These are phyloP conservation scores for Heterobasidion irregulare DNA, from an alignment of 1,284 basidiomycete species.

Conservation along the genomic window DNA sequence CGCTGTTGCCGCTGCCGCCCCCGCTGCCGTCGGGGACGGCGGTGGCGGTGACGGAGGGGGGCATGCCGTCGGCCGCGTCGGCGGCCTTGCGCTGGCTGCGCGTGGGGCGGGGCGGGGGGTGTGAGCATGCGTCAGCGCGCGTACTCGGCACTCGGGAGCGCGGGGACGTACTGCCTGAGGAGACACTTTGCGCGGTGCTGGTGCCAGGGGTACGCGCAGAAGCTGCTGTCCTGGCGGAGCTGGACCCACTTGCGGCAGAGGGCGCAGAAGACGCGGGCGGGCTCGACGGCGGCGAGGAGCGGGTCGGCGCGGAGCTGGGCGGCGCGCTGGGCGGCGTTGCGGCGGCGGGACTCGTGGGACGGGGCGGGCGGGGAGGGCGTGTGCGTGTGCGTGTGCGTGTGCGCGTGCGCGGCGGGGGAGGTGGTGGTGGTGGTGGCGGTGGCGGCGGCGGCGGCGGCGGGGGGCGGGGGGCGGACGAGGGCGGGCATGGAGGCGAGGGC, in stretches of 20 bases:
- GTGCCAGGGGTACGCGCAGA: slow-evolving; percentile 70
- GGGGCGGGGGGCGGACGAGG: slow-evolving; percentile 7
- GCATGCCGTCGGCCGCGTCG: slow-evolving; percentile 12
- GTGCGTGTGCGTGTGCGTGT: too few species aligned
- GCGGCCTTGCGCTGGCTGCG: slow-evolving; percentile 6
- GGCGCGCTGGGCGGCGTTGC: slow-evolving; percentile 68
- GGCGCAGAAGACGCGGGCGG: slow-evolving; percentile 65
- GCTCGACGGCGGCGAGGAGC: slow-evolving; percentile 58
- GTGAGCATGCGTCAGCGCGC: too few species aligned
- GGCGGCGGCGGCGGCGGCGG: slow-evolving; percentile 11
- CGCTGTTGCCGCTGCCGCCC: slow-evolving; percentile 13
- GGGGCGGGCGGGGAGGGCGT: slow-evolving; percentile 11
- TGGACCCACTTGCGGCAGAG: slow-evolving; percentile 75
- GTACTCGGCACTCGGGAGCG: too few species aligned
- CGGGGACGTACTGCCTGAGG: slow-evolving; percentile 40
- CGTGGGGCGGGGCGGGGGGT: too few species aligned
- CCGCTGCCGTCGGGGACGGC: too few species aligned
- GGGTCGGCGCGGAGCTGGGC: slow-evolving; percentile 56
- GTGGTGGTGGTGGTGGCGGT: too few species aligned
- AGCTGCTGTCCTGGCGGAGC: slow-evolving; percentile 61
- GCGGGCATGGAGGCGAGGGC: slow-evolving; percentile 23
- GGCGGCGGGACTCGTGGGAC: slow-evolving; percentile 51
- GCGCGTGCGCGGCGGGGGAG: too few species aligned
- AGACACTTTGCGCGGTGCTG: slow-evolving; percentile 70
- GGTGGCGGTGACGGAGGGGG: slow-evolving; percentile 1